Percentiles rank a stretch among this genome's conserved stretches.
Conservation (phyloP, 306 rosid genomes). For the Crotalaria pallida region DNA sequence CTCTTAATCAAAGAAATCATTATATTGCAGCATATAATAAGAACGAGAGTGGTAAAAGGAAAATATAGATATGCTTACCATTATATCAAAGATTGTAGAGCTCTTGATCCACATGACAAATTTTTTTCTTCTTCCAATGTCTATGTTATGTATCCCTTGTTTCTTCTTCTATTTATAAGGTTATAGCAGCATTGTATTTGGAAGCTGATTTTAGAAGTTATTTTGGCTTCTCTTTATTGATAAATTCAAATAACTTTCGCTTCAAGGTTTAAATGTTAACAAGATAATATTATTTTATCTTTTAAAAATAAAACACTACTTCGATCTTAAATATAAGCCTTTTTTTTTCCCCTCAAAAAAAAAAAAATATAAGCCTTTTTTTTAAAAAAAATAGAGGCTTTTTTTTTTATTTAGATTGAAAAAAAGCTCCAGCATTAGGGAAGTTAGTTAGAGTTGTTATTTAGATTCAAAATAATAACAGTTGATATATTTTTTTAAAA, state of each 20-base stretch:
- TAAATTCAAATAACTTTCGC: constrained; percentile 21
- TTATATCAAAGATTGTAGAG: background rate
- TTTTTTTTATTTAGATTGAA: too few relatives aligned
- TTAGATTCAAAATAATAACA: too few relatives aligned
- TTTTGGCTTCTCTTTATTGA: constrained; percentile 14
- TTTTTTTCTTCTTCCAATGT: background rate
- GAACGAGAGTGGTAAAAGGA: background rate
- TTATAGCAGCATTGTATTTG: background rate
- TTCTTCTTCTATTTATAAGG: constrained; percentile 18
- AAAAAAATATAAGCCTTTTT: too few relatives aligned
- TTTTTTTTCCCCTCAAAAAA: too few relatives aligned
- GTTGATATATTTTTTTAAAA: too few relatives aligned
- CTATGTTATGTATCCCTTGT: background rate
- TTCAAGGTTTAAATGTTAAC: background rate
- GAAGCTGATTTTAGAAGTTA: constrained; percentile 20
- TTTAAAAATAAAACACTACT: too few relatives aligned
- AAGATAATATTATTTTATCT: too few relatives aligned
- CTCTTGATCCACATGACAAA: background rate
- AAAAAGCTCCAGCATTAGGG: too few relatives aligned
- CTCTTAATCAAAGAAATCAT: background rate
- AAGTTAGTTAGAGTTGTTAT: too few relatives aligned
- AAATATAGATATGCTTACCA: constrained; percentile 6
- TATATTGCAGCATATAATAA: background rate
- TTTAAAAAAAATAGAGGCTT: too few relatives aligned
- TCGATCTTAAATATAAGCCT: too few relatives aligned